Conservation (phyloP, 2,329 filamentous ascomycete species). For the Intubia oerlemansii region DNA sequence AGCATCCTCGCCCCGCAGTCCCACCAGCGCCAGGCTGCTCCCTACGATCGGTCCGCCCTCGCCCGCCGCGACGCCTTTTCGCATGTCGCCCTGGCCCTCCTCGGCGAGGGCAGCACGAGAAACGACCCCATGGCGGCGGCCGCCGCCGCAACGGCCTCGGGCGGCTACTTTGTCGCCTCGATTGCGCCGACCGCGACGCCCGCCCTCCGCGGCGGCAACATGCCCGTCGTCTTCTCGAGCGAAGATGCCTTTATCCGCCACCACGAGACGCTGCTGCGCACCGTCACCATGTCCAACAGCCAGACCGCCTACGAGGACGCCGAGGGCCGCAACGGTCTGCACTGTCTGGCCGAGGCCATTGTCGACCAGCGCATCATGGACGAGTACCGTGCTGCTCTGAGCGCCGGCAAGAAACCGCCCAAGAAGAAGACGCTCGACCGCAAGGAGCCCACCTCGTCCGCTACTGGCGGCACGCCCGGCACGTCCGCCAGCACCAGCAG, state of each 20-base stretch:
- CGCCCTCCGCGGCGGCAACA: slow-evolving; percentile 3
- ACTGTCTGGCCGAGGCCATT: slow-evolving; percentile 34
- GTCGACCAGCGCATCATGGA: slow-evolving; percentile 18
- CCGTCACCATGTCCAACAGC: slow-evolving; percentile 15
- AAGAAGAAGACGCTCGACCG: slow-evolving; percentile 18
- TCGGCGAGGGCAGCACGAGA: slow-evolving; percentile 1
- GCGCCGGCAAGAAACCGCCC: slow-evolving; percentile 9
- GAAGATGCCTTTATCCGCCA: slow-evolving; percentile 12
- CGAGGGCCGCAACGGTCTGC: slow-evolving; percentile 31
- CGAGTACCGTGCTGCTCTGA: slow-evolving; percentile 13
- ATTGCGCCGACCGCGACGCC: slow-evolving; percentile 2
- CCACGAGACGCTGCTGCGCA: slow-evolving; percentile 16
- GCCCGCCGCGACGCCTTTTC: slow-evolving; percentile 29
- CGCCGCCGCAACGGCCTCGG: neutral
- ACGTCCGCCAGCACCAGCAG: slow-evolving; percentile 1
- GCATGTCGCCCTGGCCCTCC: slow-evolving; percentile 10
- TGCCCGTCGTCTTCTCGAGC: slow-evolving; percentile 6
- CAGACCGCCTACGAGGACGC: slow-evolving; percentile 17
- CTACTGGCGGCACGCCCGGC: neutral
- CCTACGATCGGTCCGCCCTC: slow-evolving; percentile 13
- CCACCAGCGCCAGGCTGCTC: no score
- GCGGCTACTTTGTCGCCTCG: neutral
- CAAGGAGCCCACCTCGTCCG: slow-evolving; percentile 6
- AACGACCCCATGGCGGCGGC: neutral
- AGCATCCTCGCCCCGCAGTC: slow-evolving; percentile 15